These are phyloP conservation scores for Bacidia gigantensis DNA, from an alignment of 495 filamentous ascomycete genomes.

Conservation along the genomic window DNA sequence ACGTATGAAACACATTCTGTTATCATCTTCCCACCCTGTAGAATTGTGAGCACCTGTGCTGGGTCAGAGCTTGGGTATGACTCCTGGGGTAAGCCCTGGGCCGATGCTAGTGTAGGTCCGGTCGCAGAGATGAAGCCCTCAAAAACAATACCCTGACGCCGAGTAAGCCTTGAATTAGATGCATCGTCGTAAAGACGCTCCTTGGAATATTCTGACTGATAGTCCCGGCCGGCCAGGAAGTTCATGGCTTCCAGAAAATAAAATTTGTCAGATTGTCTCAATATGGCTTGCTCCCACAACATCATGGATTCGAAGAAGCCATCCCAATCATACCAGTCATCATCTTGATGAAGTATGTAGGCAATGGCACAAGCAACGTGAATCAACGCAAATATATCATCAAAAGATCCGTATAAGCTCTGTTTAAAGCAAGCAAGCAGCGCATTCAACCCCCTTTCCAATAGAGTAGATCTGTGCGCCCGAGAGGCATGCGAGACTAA, in stretches of 20 bases:
- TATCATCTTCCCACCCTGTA: too few relatives aligned
- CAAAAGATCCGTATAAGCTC: too few relatives aligned
- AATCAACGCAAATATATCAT: not conserved
- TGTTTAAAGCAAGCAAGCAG: not conserved
- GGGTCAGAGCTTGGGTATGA: too few relatives aligned
- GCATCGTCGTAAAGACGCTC: too few relatives aligned
- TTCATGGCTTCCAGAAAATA: not conserved
- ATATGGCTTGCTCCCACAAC: not conserved
- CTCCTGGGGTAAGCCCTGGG: too few relatives aligned
- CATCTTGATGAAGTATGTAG: not conserved
- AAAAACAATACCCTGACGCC: too few relatives aligned
- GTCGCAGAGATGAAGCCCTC: too few relatives aligned
- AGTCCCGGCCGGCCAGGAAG: not conserved
- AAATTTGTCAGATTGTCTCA: not conserved
- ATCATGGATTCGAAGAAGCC: not conserved
- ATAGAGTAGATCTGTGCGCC: not conserved
- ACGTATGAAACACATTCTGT: too few relatives aligned
- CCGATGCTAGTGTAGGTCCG: too few relatives aligned
- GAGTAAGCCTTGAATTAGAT: too few relatives aligned
- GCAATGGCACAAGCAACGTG: not conserved
- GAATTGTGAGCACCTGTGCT: too few relatives aligned
- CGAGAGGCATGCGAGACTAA: too few relatives aligned
- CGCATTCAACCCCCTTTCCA: not conserved
- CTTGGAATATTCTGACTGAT: not conserved
- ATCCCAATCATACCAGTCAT: not conserved